Evolutionary conservation across 1,284 basidiomycete species (phyloP), one percentile per base, ranked within the genome.

Genomic region (Ceratorhiza oryzae-sativae): DNA sequence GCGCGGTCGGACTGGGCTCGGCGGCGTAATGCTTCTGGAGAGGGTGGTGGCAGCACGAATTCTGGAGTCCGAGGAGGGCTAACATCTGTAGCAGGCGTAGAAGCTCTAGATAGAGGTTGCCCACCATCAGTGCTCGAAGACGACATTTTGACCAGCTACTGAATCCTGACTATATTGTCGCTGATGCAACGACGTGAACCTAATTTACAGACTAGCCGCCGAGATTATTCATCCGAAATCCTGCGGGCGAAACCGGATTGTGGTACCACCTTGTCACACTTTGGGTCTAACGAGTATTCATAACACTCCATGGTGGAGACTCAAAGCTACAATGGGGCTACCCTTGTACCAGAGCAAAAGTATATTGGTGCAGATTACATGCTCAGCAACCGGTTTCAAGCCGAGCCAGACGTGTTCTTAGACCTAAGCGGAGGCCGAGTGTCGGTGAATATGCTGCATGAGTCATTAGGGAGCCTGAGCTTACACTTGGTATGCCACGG

Each of bases 1-100:
- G 93, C 92, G 30, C 80, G 81, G 78, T 94, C 92, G 5, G 91
- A 92, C 79, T 94, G 92, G 73, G 89, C 87, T 72, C 92, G 86
- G 49, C 92, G 85, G 46, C 85, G 86, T 51, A 87, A 80, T 25
- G 84, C 85, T 75, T 88, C 87, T 75, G 86, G 55, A 23, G 68
- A 41, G 25, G 71, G 70, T 18, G 72, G 62, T 32, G 72, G 74
- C 20, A 75, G 60, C 27, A 71, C 71, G 51, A 74, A 74, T 9
- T 68, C 67, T 46, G 53, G 55, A 56, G 65, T 56, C n/a, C 53
- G 36, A 39, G 65, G 65, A 36, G 53, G 65, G 30, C 53, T 70
- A 53, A 70, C n/a, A 46, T 70, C 65, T 41, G 65, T 70, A 56
- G 65, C 65, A 20, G 65, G 65, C 4, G 65, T 70, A 58, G 65